These are phyloP conservation scores for Pseudopyricularia javanii DNA, from an alignment of 2,329 filamentous ascomycete genomes.

Conservation along the genomic window DNA sequence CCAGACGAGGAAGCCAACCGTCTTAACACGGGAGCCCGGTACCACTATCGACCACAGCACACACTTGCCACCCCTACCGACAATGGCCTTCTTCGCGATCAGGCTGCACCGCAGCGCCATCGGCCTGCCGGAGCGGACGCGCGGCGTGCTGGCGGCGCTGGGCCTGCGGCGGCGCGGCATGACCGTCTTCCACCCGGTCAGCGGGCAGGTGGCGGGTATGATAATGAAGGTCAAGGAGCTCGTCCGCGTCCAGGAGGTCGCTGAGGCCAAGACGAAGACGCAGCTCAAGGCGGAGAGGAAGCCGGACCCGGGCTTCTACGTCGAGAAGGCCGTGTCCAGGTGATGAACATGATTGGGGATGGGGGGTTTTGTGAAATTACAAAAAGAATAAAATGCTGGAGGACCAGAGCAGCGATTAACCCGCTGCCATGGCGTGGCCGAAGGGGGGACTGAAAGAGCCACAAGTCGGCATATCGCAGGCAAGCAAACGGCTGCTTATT, in stretches of 20 bases:
- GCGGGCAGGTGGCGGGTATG: slow-evolving; percentile 71
- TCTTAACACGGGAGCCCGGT: too few relatives aligned
- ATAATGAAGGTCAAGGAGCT: slow-evolving; percentile 92
- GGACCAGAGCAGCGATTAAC: too few relatives aligned
- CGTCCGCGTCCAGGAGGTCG: slow-evolving; percentile 70
- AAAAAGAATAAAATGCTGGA: background rate
- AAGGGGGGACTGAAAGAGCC: background rate
- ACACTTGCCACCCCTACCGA: background rate
- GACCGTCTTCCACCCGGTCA: slow-evolving; percentile 82
- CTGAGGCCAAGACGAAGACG: slow-evolving; percentile 44
- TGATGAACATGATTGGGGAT: slow-evolving; percentile 10
- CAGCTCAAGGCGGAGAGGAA: slow-evolving; percentile 61
- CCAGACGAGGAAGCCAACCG: too few relatives aligned
- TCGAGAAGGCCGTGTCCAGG: slow-evolving; percentile 45
- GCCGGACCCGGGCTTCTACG: slow-evolving; percentile 69
- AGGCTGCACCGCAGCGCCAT: slow-evolving; percentile 84
- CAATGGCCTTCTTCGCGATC: slow-evolving; percentile 78
- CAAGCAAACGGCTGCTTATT: too few relatives aligned
- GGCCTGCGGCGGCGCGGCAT: slow-evolving; percentile 75
- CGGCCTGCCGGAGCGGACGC: slow-evolving; percentile 68
- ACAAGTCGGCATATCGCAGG: background rate
- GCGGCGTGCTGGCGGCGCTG: slow-evolving; percentile 72
- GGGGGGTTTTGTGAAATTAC: background rate
- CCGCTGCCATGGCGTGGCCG: too few relatives aligned
- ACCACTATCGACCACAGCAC: too few relatives aligned